Base-by-base conservation (phyloP, 768 basidiomycete genomes). In the Gyrodon lividus region DNA sequence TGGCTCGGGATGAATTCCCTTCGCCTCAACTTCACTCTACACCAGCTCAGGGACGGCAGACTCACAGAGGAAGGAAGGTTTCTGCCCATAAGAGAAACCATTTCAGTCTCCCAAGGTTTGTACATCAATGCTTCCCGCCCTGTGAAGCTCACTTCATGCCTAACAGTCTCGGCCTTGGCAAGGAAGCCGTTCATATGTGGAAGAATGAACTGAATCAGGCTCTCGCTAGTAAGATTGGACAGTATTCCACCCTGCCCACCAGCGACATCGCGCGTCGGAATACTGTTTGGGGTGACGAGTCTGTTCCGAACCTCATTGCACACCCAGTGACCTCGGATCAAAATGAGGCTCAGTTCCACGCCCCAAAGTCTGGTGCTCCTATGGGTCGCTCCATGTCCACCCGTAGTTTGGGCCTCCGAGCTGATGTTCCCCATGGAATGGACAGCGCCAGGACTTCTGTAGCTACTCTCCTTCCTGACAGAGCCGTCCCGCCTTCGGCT, bases 61-160 rank as follows among this genome's bases (percentile, higher is more conserved):
- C 57, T 63, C 43, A 66, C 64, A 49, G 64, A 47, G 45, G 71
- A 16, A 61, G 72, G 63, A 84, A 81, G 66, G 69, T 64, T 26
- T 78, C 81, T 26, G 67, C 65, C 39, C 83, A 84, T 67, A 84
- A 79, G 67, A 77, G 75, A 59, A 78, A 82, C 44, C 83, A 84
- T 58, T 80, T 80, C 67, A 86, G 85, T 70, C 70, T 87, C 50
- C 83, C 85, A 2, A 86, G 84, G 84, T 84, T 67, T 46, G 75
- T 57, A 56, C 59, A n/a, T 17, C 6, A 12, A 51, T 22, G 38
- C 22, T 35, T 41, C 23, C 22, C 38, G 34, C 6, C 14, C 8
- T 46, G 13, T 37, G 20, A 34, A 55, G 24, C 48, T 20, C 23
- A 44, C 41, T 40, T 28, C 17, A 34, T 48, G 33, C 19, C 19